These are phyloP conservation scores for Phytophthora citricola DNA, from an alignment of 352 stramenopile genomes.

Conservation along the genomic window DNA sequence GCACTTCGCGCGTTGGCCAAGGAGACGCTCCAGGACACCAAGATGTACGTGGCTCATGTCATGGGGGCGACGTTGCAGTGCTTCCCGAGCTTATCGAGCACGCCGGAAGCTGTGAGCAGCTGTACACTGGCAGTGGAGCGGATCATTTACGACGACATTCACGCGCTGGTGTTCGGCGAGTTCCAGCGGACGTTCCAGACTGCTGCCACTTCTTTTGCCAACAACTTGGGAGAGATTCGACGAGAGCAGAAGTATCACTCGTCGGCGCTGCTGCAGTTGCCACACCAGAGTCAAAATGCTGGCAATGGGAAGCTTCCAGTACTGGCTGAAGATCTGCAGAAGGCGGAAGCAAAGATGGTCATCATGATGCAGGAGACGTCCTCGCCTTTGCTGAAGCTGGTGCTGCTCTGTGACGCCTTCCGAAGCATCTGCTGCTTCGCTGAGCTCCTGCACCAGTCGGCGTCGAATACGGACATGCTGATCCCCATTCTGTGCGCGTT, in stretches of 20 bases:
- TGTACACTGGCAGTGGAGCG: slow-evolving; percentile 67
- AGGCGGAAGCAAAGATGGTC: slow-evolving; percentile 50
- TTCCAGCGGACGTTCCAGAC: slow-evolving; percentile 55
- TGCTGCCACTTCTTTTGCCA: slow-evolving; percentile 53
- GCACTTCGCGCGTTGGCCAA: slow-evolving; percentile 27
- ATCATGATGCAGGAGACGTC: slow-evolving; percentile 55
- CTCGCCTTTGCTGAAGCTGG: slow-evolving; percentile 69
- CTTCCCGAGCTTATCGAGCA: slow-evolving; percentile 67
- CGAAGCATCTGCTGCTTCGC: slow-evolving; percentile 71
- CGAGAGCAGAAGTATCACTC: slow-evolving; percentile 53
- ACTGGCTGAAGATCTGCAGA: slow-evolving; percentile 45
- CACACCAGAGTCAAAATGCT: slow-evolving; percentile 13
- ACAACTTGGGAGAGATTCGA: slow-evolving; percentile 59
- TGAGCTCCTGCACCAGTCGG: slow-evolving; percentile 64
- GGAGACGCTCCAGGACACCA: slow-evolving; percentile 69
- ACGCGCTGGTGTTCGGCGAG: slow-evolving; percentile 60
- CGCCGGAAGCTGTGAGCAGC: slow-evolving; percentile 48
- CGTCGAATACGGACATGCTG: slow-evolving; percentile 73
- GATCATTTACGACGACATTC: slow-evolving; percentile 74
- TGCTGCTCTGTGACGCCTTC: slow-evolving; percentile 68
- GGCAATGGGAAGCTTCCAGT: slow-evolving; percentile 12
- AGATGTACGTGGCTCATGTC: slow-evolving; percentile 74
- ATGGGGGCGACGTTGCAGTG: slow-evolving; percentile 65
- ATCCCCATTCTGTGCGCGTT: slow-evolving; percentile 74
- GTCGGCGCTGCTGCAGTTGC: slow-evolving; percentile 24